A percentile compares a stretch with the other conserved stretches of the same genome.
Evolutionary conservation across 1,284 basidiomycete species (phyloP).

Genomic region (Ceratobasidium sp.): DNA sequence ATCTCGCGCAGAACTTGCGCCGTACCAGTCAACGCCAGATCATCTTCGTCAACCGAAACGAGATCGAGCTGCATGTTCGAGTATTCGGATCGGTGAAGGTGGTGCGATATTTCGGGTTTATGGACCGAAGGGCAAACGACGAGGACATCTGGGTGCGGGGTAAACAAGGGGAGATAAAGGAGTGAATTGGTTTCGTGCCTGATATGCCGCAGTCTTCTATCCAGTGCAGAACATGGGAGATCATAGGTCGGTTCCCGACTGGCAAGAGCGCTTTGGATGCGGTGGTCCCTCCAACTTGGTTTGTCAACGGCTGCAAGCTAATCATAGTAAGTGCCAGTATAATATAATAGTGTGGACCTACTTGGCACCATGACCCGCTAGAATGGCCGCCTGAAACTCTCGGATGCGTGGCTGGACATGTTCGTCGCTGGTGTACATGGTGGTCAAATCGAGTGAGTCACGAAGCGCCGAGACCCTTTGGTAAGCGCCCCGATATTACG

Average conservation of each 20-base stretch:
- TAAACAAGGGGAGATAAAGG: conserved; percentile 5
- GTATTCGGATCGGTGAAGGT: conserved; percentile 76
- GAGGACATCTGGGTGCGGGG: conserved; percentile 73
- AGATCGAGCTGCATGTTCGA: conserved; percentile 75
- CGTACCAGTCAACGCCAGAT: conserved; percentile 71
- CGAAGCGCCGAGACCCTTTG: neutral
- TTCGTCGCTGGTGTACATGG: conserved; percentile 31
- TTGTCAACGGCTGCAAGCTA: conserved; percentile 79
- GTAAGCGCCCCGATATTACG: neutral
- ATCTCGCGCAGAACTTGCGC: conserved; percentile 78
- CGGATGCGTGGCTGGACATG: conserved; percentile 49
- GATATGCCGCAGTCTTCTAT: conserved; percentile 86
- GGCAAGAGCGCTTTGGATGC: conserved; percentile 88
- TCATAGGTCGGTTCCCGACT: conserved; percentile 87
- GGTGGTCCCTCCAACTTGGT: conserved; percentile 74
- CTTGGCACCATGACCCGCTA: conserved; percentile 91
- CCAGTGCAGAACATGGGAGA: conserved; percentile 88
- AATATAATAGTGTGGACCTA: conserved; percentile 58
- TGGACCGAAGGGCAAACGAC: conserved; percentile 85
- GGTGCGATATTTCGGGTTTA: conserved; percentile 79
- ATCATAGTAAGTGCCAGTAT: conserved; percentile 20
- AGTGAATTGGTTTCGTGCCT: conserved; percentile 64
- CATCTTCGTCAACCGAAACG: conserved; percentile 79
- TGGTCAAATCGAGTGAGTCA: conserved; percentile 20
- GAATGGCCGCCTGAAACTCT: conserved; percentile 86